Evolutionary conservation across 2,329 filamentous ascomycete species (phyloP).

Genomic region (Fusarium sp.): DNA sequence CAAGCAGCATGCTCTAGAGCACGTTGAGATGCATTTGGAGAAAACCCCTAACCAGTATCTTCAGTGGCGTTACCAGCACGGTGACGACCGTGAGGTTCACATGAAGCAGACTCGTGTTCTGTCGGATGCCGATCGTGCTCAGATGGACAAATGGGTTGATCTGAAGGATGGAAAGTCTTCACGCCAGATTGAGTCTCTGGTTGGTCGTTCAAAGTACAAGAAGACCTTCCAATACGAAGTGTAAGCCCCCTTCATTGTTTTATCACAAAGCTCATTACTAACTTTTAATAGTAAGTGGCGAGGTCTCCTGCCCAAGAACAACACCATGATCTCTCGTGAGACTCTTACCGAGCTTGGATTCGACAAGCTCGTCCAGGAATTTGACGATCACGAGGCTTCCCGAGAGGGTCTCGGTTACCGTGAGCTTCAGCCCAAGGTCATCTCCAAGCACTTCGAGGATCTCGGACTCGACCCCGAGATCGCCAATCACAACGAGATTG

Average conservation of each 20-base stretch:
- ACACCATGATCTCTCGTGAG: conserved; percentile 91
- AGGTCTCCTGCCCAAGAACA: conserved; percentile 87
- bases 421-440: conserved; percentile 88
- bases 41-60: conserved; percentile 99
- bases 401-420: conserved; percentile 97
- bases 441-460: conserved; percentile 98
- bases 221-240: conserved; percentile 99
- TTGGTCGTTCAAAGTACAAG: conserved; percentile 98
- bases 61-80: conserved; percentile 97
- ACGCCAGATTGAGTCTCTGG: conserved; percentile 83
- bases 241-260: conserved; percentile 55
- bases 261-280: conserved; percentile 30
- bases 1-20: conserved; percentile 98
- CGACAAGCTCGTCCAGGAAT: conserved; percentile 94
- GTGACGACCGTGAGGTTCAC: conserved; percentile 94
- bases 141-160: conserved; percentile 92
- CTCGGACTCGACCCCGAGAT: conserved; percentile 96
- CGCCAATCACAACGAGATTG: conserved; percentile 98
- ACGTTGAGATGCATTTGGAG: conserved; percentile 99
- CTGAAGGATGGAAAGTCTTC: conserved; percentile 81
- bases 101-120: conserved; percentile 96
- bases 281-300: conserved; percentile 78
- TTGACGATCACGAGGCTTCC: conserved; percentile 98
- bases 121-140: conserved; percentile 82
- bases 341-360: conserved; percentile 87